A percentile compares a stretch with the other conserved stretches of the same genome.
These are phyloP conservation scores for Isatis lusitanica DNA, from an alignment of 441 rosid genomes.

Conservation along the genomic window DNA sequence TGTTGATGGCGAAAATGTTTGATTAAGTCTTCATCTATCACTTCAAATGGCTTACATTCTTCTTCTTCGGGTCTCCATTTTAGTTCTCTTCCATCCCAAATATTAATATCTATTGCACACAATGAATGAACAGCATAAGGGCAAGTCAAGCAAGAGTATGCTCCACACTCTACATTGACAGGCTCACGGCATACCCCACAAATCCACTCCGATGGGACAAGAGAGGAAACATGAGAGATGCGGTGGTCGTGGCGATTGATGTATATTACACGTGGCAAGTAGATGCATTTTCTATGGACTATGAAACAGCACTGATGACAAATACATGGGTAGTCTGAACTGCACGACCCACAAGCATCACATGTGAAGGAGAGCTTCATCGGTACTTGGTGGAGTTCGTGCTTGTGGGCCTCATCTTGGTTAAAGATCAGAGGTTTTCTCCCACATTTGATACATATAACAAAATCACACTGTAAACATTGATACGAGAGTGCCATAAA, in stretches of 20 bases:
- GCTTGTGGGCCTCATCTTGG: neutral
- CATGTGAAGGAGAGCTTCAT: neutral
- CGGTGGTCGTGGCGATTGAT: slow-evolving; percentile 12
- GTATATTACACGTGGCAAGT: neutral
- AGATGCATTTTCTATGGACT: slow-evolving; percentile 3
- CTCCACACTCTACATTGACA: neutral
- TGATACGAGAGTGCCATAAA: neutral
- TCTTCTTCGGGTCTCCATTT: neutral
- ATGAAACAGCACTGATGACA: slow-evolving; percentile 17
- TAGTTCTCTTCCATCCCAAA: slow-evolving; percentile 9
- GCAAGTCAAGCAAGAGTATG: slow-evolving; percentile 16
- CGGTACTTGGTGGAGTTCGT: slow-evolving; percentile 3
- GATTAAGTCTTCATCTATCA: neutral
- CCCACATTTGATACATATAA: neutral
- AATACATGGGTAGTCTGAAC: slow-evolving; percentile 45
- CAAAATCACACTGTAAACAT: neutral
- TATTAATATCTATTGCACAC: neutral
- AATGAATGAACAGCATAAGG: neutral
- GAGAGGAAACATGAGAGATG: neutral
- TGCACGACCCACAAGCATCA: slow-evolving; percentile 37
- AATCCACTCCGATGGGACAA: neutral
- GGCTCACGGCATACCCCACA: neutral
- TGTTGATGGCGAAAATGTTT: slow-evolving; percentile 19
- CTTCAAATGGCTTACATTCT: neutral
- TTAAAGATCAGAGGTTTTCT: neutral